A percentile compares a stretch with the other conserved stretches of the same genome.
phyloP scores from a whole-genome alignment of 176 grass and related monocot species.

The Oryza glaberrima region DNA sequence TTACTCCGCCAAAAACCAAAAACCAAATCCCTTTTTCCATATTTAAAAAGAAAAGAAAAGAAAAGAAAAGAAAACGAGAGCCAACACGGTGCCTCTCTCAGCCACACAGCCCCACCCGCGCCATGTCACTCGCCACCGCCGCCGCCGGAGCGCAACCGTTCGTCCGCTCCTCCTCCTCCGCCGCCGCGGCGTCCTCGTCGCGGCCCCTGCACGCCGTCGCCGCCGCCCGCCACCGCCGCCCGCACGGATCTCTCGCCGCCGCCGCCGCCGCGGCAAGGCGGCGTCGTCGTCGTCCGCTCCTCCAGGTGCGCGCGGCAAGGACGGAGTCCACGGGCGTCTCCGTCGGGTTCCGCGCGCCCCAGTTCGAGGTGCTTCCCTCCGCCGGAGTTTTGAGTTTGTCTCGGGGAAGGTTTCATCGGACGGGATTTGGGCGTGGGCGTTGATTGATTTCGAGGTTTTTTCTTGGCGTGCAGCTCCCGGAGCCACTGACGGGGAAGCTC shows the following conservation, averaged over 20 bases:
- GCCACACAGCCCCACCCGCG: constrained; percentile 20
- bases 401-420: neutral
- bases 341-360: constrained; percentile 57
- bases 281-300: neutral
- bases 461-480: constrained; percentile 58
- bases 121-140: constrained; percentile 26
- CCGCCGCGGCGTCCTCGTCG: neutral
- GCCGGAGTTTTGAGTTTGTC: neutral
- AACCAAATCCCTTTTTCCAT: too few species aligned
- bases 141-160: constrained; percentile 7
- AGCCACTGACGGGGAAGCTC: constrained; percentile 73
- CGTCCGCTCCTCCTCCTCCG: neutral
- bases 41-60: too few species aligned
- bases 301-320: constrained; percentile 60
- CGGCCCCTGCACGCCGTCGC: neutral
- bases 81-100: neutral
- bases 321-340: constrained; percentile 54
- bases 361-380: constrained; percentile 61
- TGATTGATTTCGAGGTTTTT: neutral
- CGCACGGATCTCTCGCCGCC: neutral
- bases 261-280: neutral
- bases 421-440: neutral
- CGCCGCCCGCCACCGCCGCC: neutral
- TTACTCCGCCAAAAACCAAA: too few species aligned
- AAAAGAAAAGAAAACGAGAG: too few species aligned